Conservation (phyloP, 441 rosid species). For the Pelargonium citronellum region DNA sequence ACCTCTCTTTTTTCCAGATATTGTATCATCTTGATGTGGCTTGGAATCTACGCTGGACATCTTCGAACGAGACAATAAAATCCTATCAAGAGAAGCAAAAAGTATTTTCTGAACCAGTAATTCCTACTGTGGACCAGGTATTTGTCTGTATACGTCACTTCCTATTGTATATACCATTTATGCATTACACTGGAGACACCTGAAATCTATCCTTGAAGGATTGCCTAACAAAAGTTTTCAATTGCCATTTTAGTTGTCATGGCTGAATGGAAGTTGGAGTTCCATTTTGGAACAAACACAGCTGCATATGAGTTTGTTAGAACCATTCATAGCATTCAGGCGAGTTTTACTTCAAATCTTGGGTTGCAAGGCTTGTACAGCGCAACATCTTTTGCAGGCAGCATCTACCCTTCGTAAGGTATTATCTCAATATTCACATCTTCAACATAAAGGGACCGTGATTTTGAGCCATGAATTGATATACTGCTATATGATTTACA, state of each 20-base stretch:
- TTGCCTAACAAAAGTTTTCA: conserved; percentile 20
- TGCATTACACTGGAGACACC: background rate
- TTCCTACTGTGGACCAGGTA: conserved; percentile 72
- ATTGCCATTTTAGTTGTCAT: conserved; percentile 51
- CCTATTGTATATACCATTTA: conserved; percentile 1
- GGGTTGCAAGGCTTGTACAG: conserved; percentile 53
- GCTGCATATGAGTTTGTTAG: conserved; percentile 90
- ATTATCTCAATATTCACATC: conserved; percentile 19
- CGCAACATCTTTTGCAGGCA: conserved; percentile 85
- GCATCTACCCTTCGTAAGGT: conserved; percentile 93
- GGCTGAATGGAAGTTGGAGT: conserved; percentile 74
- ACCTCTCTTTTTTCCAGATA: conserved; percentile 43
- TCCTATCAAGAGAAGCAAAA: conserved; percentile 36
- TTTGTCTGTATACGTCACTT: conserved; percentile 17
- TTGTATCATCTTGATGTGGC: conserved; percentile 84
- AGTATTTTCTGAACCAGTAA: conserved; percentile 46
- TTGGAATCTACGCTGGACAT: conserved; percentile 83
- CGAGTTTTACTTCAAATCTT: conserved; percentile 76
- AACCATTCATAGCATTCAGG: conserved; percentile 91
- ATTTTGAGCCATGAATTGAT: conserved; percentile 17
- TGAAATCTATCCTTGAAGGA: background rate
- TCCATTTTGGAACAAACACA: conserved; percentile 59
- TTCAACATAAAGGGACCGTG: conserved; percentile 16
- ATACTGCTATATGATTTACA: conserved; percentile 29
- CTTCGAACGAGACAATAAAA: conserved; percentile 36